Percentiles rank a stretch among this genome's conserved stretches.
Conservation (phyloP, 2,329 filamentous ascomycete genomes). For the Echinosphaeria canescens region DNA sequence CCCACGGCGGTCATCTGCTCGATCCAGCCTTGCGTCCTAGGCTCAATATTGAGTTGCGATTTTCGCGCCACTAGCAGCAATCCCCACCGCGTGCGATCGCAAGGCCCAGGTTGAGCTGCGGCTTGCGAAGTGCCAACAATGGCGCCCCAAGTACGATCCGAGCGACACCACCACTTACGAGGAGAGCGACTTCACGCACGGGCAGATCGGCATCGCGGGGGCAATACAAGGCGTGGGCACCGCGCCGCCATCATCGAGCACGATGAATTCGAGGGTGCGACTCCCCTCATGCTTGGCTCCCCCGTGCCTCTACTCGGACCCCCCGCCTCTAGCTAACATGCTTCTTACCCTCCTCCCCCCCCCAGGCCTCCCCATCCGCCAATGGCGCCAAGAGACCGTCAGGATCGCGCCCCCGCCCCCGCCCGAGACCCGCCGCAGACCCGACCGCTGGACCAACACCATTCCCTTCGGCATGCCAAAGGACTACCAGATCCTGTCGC, state of each 20-base stretch:
- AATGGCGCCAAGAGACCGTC: slow-evolving; percentile 62
- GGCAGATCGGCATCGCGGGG: too few relatives aligned
- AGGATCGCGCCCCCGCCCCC: slow-evolving; percentile 43
- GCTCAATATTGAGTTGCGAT: too few relatives aligned
- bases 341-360: background rate
- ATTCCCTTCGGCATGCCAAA: slow-evolving; percentile 65
- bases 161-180: too few relatives aligned
- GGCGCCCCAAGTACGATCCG: too few relatives aligned
- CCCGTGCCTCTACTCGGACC: background rate
- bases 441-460: slow-evolving; percentile 54
- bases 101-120: too few relatives aligned
- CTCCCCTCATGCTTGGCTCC: background rate
- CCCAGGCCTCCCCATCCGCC: slow-evolving; percentile 62
- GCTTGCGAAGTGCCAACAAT: too few relatives aligned
- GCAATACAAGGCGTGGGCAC: background rate
- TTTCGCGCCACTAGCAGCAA: too few relatives aligned
- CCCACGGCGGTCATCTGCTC: too few relatives aligned
- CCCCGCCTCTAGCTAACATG: too few relatives aligned
- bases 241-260: background rate
- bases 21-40: too few relatives aligned
- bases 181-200: too few relatives aligned
- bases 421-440: slow-evolving; percentile 38
- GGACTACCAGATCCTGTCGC: slow-evolving; percentile 56
- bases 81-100: too few relatives aligned
- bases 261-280: slow-evolving; percentile 1